Evolutionary conservation across 345 rosid genomes (phyloP).

Genomic region (Salix arbutifolia): DNA sequence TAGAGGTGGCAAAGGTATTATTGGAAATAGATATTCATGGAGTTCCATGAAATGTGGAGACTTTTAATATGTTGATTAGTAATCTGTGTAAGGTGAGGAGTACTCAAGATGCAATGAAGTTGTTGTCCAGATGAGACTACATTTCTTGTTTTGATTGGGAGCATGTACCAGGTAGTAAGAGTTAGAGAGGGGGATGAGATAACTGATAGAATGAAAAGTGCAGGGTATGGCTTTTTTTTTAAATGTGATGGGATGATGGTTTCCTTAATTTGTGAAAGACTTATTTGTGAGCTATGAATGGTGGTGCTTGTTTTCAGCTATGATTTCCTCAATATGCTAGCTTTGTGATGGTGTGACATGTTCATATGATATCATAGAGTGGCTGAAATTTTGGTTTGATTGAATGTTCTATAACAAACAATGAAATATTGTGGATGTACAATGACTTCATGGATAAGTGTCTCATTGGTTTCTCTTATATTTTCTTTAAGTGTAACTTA

Average conservation of each 20-base stretch:
- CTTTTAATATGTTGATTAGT: constrained; percentile 69
- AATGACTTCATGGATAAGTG: background rate
- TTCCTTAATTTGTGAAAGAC: too few species aligned
- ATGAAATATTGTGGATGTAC: background rate
- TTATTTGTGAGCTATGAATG: too few species aligned
- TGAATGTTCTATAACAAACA: background rate
- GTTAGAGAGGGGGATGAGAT: constrained; percentile 86
- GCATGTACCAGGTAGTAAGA: constrained; percentile 84
- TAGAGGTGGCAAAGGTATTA: constrained; percentile 77
- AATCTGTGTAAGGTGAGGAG: constrained; percentile 77
- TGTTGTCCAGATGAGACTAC: constrained; percentile 65
- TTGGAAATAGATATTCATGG: constrained; percentile 80
- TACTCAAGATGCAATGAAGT: constrained; percentile 87
- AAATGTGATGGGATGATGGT: too few species aligned
- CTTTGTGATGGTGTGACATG: background rate
- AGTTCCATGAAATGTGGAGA: constrained; percentile 74
- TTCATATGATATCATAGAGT: background rate
- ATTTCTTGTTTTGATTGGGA: constrained; percentile 57
- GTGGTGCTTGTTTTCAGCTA: too few species aligned
- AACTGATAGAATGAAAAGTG: constrained; percentile 85
- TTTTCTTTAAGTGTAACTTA: background rate
- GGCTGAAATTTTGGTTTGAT: background rate
- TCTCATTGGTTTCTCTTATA: background rate
- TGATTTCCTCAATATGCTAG: too few species aligned
- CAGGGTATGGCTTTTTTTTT: constrained; percentile 30